A percentile compares a stretch with the other conserved stretches of the same genome.
phyloP scores from a whole-genome alignment of 2,329 filamentous ascomycete species.

The Parascedosporium putredinis region DNA sequence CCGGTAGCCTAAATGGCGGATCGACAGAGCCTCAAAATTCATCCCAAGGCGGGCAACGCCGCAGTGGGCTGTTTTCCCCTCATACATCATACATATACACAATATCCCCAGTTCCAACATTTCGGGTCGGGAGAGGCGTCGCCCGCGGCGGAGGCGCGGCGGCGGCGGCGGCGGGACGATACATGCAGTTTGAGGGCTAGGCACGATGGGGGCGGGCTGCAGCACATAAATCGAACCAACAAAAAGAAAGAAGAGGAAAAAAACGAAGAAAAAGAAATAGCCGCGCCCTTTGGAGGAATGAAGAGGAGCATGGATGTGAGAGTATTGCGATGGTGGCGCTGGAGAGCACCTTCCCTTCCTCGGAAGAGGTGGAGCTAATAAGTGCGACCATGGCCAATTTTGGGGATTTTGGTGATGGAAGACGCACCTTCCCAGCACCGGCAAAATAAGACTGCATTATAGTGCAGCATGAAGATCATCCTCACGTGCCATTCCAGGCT shows the following conservation, averaged over 20 bases:
- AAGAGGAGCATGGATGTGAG: no score
- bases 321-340: no score
- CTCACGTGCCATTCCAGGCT: neutral
- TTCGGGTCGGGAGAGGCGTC: constrained; percentile 2
- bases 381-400: no score
- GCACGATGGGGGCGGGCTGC: no score
- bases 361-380: no score
- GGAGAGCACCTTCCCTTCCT: no score
- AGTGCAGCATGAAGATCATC: neutral
- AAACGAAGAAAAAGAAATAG: no score
- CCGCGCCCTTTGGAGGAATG: no score
- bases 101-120: neutral
- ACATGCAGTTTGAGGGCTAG: no score
- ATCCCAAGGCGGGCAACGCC: neutral
- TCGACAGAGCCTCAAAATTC: neutral
- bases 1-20: neutral
- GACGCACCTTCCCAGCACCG: neutral
- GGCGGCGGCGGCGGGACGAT: neutral
- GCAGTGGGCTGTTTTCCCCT: neutral
- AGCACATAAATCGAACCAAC: no score
- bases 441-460: neutral
- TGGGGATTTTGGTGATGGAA: no score
- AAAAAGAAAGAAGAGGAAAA: no score
- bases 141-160: neutral
- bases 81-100: neutral